Evolutionary conservation across 257 asterid species (phyloP).

Genomic region (Ilex asprella): DNA sequence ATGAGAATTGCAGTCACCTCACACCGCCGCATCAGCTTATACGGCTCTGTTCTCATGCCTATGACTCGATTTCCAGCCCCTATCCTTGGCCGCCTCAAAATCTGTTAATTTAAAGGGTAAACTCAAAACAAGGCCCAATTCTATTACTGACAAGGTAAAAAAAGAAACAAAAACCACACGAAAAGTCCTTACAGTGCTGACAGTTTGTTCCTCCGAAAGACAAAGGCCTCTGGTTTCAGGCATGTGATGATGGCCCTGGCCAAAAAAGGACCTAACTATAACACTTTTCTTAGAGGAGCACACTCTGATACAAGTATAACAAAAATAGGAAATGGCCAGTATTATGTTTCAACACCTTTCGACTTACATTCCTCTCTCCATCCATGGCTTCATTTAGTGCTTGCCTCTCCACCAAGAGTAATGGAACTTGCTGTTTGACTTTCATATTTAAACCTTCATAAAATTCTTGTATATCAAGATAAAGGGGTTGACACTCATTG

Average conservation of each 20-base stretch:
- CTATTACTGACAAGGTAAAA: background rate
- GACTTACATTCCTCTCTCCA: conserved; percentile 77
- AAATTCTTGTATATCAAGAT: conserved; percentile 68
- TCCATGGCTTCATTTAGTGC: conserved; percentile 92
- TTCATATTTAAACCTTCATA: conserved; percentile 71
- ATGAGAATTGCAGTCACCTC: conserved; percentile 93
- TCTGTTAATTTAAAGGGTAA: conserved; percentile 30
- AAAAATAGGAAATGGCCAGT: too few relatives aligned
- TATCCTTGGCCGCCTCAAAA: conserved; percentile 53
- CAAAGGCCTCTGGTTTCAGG: conserved; percentile 95
- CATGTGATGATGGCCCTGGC: conserved; percentile 90
- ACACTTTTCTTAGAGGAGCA: background rate
- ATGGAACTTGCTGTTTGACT: conserved; percentile 76
- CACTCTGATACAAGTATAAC: too few relatives aligned
- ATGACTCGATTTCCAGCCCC: conserved; percentile 51
- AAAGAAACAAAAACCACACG: conserved; percentile 1
- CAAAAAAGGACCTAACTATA: conserved; percentile 6
- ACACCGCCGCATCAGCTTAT: conserved; percentile 61
- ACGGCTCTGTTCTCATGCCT: conserved; percentile 74
- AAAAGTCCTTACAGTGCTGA: conserved; percentile 62
- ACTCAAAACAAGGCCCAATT: background rate
- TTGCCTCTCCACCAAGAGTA: conserved; percentile 89
- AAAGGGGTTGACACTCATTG: conserved; percentile 78
- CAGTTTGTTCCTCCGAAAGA: conserved; percentile 91
- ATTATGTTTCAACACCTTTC: too few relatives aligned